Evolutionary conservation across 1,284 basidiomycete species (phyloP).

Genomic region (Trametes polyzona): DNA sequence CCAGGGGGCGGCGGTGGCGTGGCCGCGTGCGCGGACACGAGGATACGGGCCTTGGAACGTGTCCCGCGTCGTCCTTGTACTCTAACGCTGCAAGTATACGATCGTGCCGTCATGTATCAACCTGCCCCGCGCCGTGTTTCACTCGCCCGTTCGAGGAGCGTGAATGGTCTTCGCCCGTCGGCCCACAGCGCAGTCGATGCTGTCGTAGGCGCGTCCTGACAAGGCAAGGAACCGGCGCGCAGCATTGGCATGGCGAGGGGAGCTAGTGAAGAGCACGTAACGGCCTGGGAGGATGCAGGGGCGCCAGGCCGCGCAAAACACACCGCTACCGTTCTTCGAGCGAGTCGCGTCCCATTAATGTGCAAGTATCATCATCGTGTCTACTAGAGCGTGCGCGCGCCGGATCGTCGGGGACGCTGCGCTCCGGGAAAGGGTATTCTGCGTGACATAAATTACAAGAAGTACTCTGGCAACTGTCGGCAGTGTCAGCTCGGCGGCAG

Average conservation of each 20-base stretch:
- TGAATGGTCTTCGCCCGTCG: neutral
- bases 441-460: constrained; percentile 47
- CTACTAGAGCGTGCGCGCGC: constrained; percentile 10
- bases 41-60: constrained; percentile 8
- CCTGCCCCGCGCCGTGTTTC: neutral
- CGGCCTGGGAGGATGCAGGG: constrained; percentile 4
- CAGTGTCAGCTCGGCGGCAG: constrained; percentile 1
- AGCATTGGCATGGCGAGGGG: neutral
- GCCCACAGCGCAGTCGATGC: neutral
- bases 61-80: constrained; percentile 6
- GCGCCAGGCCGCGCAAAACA: constrained; percentile 1
- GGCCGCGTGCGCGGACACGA: constrained; percentile 11
- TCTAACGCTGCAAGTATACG: neutral
- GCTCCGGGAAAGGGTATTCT: constrained; percentile 21
- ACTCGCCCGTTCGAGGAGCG: neutral
- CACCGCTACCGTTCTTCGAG: constrained; percentile 10
- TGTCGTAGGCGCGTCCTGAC: neutral
- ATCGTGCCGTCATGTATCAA: constrained; percentile 4
- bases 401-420: constrained; percentile 7
- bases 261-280: constrained; percentile 2
- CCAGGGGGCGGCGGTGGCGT: constrained; percentile 32
- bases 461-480: constrained; percentile 70
- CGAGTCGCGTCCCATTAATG: neutral
- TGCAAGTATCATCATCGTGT: constrained; percentile 2
- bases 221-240: neutral